Base-by-base conservation (phyloP, 108 stramenopile genomes). In the Conticribra guillardii region DNA sequence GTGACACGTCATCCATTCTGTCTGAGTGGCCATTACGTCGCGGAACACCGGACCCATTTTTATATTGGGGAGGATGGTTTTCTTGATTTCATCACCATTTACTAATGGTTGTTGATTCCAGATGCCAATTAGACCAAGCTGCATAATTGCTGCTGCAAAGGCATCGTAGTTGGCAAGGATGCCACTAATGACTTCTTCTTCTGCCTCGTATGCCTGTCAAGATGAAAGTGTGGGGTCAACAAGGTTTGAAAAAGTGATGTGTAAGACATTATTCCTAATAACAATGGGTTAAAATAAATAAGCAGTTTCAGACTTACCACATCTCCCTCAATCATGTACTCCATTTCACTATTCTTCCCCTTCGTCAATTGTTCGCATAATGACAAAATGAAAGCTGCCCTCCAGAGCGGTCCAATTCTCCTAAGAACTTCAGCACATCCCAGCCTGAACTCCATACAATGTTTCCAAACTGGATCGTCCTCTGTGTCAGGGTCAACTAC, bases 11-110 rank as follows among this genome's bases (percentile, higher is more conserved):
- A 90, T 89, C 90, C 90, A 95, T 24, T 64, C 60, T 54, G 74
- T 75, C 83, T 95, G 94, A 33, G 87, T 89, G 11, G 89, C 91
- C 89, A 95, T 90, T n/a, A 95, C 85, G 37, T 86, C 84, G 17
- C 91, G 86, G 65, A 92, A 95, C 9, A 69, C 82, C 21, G 91
- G 94, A 18, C 91, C 94, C 30, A 63, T 70, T 5, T 89, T 89
- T 28, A 95, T 75, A 14, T 73, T 72, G 1, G 86, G 81, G 19
- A 95, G 69, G 7, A 92, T 63, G 19, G 61, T 49, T 14, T 60
- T 47, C 57, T 76, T 78, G 17, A 95, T 84, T 47, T 83, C 78
- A 34, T 64, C 79, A 19, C 94, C 89, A 71, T 89, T 82, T 21
- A 95, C 57, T 26, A 91, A 49, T 16, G 94, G 94, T 49, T 90